Evolutionary conservation across 208 protist species (phyloP).

Genomic region (Acanthamoeba triangularis): DNA sequence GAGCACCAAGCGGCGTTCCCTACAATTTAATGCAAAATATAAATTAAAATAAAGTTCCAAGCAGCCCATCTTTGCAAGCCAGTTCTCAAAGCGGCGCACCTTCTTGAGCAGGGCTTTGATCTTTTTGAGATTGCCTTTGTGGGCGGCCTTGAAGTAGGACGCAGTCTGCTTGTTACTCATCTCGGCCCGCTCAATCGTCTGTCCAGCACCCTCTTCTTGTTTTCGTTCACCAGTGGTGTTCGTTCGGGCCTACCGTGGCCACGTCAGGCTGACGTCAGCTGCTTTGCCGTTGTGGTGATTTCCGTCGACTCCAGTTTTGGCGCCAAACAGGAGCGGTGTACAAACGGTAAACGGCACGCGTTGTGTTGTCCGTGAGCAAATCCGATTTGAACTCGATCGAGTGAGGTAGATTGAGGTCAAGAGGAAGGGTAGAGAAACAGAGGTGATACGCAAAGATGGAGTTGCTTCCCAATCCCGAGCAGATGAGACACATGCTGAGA

Average conservation of each 20-base stretch:
- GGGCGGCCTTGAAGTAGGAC: conserved; percentile 41
- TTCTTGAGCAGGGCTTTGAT: conserved; percentile 66
- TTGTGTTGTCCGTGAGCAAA: not conserved
- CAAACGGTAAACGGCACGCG: not conserved
- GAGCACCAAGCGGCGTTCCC: not conserved
- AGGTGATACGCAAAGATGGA: not conserved
- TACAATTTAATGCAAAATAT: not conserved
- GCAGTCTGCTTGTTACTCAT: conserved; percentile 1
- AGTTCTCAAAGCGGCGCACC: not conserved
- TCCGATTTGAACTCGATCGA: no score
- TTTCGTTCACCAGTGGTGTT: no score
- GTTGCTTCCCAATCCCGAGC: conserved; percentile 13
- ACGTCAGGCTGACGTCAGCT: no score
- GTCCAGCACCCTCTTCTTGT: no score
- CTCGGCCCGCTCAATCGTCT: not conserved
- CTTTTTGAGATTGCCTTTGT: conserved; percentile 44
- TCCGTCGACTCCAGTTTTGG: not conserved
- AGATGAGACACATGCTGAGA: not conserved
- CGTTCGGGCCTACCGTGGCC: no score
- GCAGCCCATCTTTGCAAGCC: not conserved
- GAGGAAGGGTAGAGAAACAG: not conserved
- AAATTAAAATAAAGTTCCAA: not conserved
- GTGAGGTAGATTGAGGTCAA: no score
- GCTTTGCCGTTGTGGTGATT: no score
- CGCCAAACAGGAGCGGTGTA: not conserved